Conservation (phyloP, 331 rosid species). For the Saraca asoca region DNA sequence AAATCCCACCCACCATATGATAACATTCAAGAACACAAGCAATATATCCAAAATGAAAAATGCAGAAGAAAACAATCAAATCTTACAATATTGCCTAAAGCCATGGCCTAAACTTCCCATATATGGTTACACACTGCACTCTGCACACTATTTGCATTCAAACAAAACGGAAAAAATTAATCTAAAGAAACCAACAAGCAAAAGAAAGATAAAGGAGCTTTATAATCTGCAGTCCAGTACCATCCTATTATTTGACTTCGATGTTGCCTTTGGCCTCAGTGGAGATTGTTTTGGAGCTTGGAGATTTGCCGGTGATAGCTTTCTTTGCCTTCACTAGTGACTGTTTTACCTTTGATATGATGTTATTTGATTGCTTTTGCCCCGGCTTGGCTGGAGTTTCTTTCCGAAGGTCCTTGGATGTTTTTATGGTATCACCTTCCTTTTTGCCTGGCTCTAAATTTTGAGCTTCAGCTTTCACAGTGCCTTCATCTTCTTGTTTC, state of each 20-base stretch:
- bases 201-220: slow-evolving; percentile 29
- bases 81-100: slow-evolving; percentile 38
- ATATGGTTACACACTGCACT: slow-evolving; percentile 46
- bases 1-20: slow-evolving; percentile 34
- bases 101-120: slow-evolving; percentile 30
- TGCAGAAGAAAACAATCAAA: slow-evolving; percentile 43
- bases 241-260: slow-evolving; percentile 63
- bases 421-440: slow-evolving; percentile 47
- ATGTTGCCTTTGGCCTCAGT: slow-evolving; percentile 71
- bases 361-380: slow-evolving; percentile 79
- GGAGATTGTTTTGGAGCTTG: slow-evolving; percentile 72
- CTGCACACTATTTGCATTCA: slow-evolving; percentile 47
- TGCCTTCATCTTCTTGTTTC: slow-evolving; percentile 44
- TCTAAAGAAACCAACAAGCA: slow-evolving; percentile 34
- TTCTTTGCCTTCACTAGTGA: slow-evolving; percentile 94
- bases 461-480: slow-evolving; percentile 45
- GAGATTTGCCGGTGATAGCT: slow-evolving; percentile 88
- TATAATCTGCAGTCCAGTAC: slow-evolving; percentile 30
- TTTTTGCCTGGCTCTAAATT: slow-evolving; percentile 42
- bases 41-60: slow-evolving; percentile 41
- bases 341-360: slow-evolving; percentile 83
- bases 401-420: slow-evolving; percentile 52
- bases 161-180: slow-evolving; percentile 40
- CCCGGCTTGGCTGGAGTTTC: slow-evolving; percentile 64
- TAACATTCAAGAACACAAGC: slow-evolving; percentile 32